Evolutionary conservation across 805 yeast genomes (phyloP).

Genomic region (Wickerhamiella brachini): DNA sequence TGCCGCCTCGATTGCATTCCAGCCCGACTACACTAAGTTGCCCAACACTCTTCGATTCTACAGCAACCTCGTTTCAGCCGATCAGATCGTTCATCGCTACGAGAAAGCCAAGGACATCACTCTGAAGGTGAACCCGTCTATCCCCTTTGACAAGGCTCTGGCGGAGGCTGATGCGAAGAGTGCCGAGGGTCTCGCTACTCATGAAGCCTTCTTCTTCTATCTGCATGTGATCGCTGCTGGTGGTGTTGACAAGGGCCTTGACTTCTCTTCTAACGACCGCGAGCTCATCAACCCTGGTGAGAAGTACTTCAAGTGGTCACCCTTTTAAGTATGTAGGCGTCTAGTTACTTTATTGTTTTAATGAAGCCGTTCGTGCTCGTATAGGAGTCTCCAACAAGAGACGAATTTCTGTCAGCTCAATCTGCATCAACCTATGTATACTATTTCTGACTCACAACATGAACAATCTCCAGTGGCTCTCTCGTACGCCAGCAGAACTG

Average conservation of each 20-base stretch:
- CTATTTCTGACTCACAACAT: background rate
- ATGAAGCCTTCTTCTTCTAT: slow-evolving; percentile 14
- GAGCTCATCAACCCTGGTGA: slow-evolving; percentile 29
- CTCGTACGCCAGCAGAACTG: slow-evolving; percentile 4
- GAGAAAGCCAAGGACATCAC: slow-evolving; percentile 26
- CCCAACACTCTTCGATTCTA: slow-evolving; percentile 34
- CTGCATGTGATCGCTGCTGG: slow-evolving; percentile 22
- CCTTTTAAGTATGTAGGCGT: background rate
- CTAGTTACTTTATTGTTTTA: no score
- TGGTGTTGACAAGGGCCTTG: slow-evolving; percentile 32
- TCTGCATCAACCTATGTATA: no score
- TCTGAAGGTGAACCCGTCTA: slow-evolving; percentile 11
- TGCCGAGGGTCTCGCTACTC: background rate
- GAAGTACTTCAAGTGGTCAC: slow-evolving; percentile 5
- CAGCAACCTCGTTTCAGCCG: slow-evolving; percentile 30
- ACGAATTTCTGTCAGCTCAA: no score
- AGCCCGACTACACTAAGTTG: slow-evolving; percentile 22
- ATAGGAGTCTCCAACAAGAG: no score
- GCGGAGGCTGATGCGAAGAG: background rate
- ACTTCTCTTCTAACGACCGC: slow-evolving; percentile 24
- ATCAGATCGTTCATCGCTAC: slow-evolving; percentile 29
- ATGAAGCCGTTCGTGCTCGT: no score
- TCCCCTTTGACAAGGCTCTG: background rate
- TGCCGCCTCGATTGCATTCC: slow-evolving; percentile 29
- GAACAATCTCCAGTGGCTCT: slow-evolving; percentile 1